Conservation (phyloP, 306 rosid genomes). For the Benincasa hispida region DNA sequence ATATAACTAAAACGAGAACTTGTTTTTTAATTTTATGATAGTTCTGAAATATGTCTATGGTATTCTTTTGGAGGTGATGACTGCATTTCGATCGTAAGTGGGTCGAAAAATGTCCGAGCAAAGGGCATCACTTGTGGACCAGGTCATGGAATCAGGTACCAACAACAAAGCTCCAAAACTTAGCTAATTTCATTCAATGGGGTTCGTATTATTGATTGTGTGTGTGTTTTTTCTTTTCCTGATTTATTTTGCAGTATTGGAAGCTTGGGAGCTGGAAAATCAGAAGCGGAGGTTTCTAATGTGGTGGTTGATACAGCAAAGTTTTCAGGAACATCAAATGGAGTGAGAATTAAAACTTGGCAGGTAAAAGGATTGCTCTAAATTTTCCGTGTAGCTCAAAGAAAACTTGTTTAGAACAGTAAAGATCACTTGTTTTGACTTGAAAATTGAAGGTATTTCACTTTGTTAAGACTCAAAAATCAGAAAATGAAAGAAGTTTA, state of each 20-base stretch:
- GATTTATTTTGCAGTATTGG: slow-evolving; percentile 45
- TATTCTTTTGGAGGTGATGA: slow-evolving; percentile 50
- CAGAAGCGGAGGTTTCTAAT: slow-evolving; percentile 53
- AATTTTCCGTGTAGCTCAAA: neutral
- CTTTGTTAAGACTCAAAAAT: neutral
- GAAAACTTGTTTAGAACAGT: neutral
- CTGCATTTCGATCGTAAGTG: slow-evolving; percentile 77
- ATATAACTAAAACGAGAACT: neutral
- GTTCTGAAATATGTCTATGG: neutral
- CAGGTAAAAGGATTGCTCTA: slow-evolving; percentile 33
- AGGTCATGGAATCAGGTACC: slow-evolving; percentile 93
- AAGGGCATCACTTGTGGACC: slow-evolving; percentile 65
- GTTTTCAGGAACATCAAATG: slow-evolving; percentile 59
- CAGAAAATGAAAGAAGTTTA: slow-evolving; percentile 1
- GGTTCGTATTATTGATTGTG: neutral
- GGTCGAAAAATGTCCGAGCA: slow-evolving; percentile 44
- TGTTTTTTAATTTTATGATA: neutral
- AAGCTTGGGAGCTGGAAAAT: slow-evolving; percentile 57
- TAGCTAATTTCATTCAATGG: neutral
- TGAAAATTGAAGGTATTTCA: neutral
- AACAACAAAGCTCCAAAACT: neutral
- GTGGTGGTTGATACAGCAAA: slow-evolving; percentile 43
- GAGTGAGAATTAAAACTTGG: slow-evolving; percentile 90
- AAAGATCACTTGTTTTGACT: neutral
- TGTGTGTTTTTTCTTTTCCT: neutral